phyloP scores from a whole-genome alignment of 2,329 filamentous ascomycete species.

The Aspergillaceae sp. region DNA sequence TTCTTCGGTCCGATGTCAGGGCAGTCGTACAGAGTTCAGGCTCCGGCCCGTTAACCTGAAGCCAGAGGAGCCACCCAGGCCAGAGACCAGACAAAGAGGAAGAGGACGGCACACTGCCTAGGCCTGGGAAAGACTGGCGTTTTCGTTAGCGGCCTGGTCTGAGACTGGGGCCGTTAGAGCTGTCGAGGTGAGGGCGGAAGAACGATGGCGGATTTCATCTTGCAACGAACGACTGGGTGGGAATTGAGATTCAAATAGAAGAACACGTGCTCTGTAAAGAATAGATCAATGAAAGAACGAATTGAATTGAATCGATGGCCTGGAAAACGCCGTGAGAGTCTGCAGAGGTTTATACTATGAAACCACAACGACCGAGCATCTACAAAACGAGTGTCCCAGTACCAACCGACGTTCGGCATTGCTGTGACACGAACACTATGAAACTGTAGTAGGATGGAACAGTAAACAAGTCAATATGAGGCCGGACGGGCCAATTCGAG shows the following conservation, averaged over 20 bases:
- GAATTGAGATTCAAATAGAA: background rate
- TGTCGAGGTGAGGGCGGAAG: background rate
- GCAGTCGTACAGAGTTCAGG: too few species aligned
- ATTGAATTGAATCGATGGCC: background rate
- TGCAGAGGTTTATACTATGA: too few species aligned
- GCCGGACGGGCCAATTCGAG: too few species aligned
- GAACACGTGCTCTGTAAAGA: background rate
- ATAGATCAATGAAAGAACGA: background rate
- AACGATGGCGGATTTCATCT: background rate
- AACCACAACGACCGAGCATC: too few species aligned
- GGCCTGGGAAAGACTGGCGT: constrained; percentile 15
- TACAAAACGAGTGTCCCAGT: too few species aligned
- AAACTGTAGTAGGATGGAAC: too few species aligned
- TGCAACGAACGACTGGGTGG: background rate
- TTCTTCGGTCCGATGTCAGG: too few species aligned
- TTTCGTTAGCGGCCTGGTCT: background rate
- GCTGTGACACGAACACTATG: too few species aligned
- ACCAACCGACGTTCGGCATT: too few species aligned
- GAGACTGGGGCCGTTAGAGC: background rate
- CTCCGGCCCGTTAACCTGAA: constrained; percentile 5
- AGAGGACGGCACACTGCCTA: background rate
- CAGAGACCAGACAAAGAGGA: background rate
- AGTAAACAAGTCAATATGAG: too few species aligned
- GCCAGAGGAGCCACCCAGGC: background rate
- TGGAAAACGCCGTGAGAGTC: too few species aligned